phyloP scores from a whole-genome alignment of 2,329 filamentous ascomycete species.

The Dothistroma septosporum region DNA sequence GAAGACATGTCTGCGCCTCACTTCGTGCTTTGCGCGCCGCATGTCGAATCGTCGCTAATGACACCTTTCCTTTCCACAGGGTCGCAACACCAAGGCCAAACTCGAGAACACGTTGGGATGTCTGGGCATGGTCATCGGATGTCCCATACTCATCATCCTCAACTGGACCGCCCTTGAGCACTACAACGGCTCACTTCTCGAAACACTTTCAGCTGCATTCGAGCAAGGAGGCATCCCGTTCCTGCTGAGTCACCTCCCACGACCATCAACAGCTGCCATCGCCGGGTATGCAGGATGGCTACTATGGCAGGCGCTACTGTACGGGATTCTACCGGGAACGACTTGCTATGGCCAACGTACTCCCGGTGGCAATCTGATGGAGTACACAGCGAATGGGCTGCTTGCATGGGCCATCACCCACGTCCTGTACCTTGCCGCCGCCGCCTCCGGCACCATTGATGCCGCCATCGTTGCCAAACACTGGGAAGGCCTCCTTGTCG shows the following conservation, averaged over 20 bases:
- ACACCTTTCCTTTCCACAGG: not conserved
- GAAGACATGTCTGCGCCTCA: too few relatives aligned
- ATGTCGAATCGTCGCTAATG: too few relatives aligned
- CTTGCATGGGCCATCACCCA: slow-evolving; percentile 7
- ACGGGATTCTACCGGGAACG: slow-evolving; percentile 7
- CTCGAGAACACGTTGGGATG: slow-evolving; percentile 6
- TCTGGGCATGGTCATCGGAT: slow-evolving; percentile 2
- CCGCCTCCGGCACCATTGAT: slow-evolving; percentile 1
- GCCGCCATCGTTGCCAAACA: slow-evolving; percentile 7
- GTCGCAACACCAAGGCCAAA: slow-evolving; percentile 3
- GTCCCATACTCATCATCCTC: slow-evolving; percentile 5
- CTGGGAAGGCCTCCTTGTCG: slow-evolving; percentile 11
- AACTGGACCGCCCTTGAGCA: slow-evolving; percentile 14
- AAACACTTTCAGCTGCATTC: slow-evolving; percentile 1
- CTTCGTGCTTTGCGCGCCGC: too few relatives aligned
- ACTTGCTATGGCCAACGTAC: slow-evolving; percentile 11
- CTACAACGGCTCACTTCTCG: slow-evolving; percentile 6
- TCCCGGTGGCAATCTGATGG: slow-evolving; percentile 11
- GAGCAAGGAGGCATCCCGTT: not conserved
- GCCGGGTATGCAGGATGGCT: slow-evolving; percentile 10
- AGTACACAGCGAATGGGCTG: slow-evolving; percentile 12
- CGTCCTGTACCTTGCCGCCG: not conserved
- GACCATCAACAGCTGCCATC: slow-evolving; percentile 1
- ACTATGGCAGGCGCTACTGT: slow-evolving; percentile 7
- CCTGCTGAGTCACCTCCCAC: slow-evolving; percentile 1